Base-by-base conservation (phyloP, 2,329 filamentous ascomycete genomes). In the Simplicillium sp. region DNA sequence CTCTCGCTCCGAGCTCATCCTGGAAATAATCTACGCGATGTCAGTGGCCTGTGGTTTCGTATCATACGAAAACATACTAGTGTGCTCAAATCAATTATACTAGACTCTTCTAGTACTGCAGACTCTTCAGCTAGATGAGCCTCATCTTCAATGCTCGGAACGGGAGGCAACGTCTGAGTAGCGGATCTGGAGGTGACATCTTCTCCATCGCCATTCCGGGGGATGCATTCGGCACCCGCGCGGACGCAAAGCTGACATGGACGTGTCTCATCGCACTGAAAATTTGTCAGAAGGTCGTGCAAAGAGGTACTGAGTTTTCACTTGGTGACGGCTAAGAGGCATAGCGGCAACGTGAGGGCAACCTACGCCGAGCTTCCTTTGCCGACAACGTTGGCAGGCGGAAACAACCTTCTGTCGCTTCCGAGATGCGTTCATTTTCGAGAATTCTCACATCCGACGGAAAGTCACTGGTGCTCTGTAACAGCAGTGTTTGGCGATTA, bases 361-460 rank as follows among this genome's bases (percentile, higher is more conserved):
- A 32, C 39, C 5, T 32, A 44, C 42, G 16, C 42, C 42, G 3
- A 44, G 38, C 18, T 44, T 44, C 17, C 42, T 34, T 16, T 41
- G 35, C 7, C 42, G 38, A 18, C 42, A 44, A 11, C 42, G 29
- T 35, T 41, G 33, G 25, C 42, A 44, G 9, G 42, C 42, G 14
- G 42, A 44, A 6, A 35, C 29, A 6, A 44, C 42, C 28, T 44
- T 44, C 37, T 44, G 42, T n/a, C 42, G 42, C 31, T 44, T 44
- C 13, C 38, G 38, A 34, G 34, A 5, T 4, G 42, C 35, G 11
- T 32, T 38, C 42, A 44, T 44, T 25, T 25, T 25, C 6, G 9
- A 25, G 9, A 25, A 25, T 6, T 25, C 6, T 25, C 9, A 25
- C 20, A 25, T 25, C 20, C 20, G 20, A 25, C 20, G 20, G 20